Evolutionary conservation across 106 monocot genomes (phyloP), one percentile per base, ranked within the genome.

Genomic region (Agapanthus africanus): DNA sequence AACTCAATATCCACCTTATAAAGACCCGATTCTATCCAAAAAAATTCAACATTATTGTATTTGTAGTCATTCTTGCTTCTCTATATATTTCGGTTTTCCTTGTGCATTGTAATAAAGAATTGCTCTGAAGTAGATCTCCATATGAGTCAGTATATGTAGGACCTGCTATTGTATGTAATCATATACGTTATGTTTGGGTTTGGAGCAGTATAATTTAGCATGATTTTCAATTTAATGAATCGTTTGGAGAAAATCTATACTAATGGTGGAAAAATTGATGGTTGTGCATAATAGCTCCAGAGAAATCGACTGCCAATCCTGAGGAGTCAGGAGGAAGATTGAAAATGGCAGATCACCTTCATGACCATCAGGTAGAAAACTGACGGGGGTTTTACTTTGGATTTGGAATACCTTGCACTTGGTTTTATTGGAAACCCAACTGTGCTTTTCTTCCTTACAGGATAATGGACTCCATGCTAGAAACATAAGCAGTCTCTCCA

Each of bases 401-500:
- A 28, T 16, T 30, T 40, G n/a, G n/a, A n/a, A n/a, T n/a, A n/a
- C n/a, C n/a, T 30, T 40, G 18, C 21, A 36, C 31, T 37, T 42
- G 42, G 41, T 59, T 30, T 59, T 68, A 13, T 47, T 38, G 13
- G 56, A 25, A 42, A 57, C 16, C 33, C 18, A 47, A 33, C 13
- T 49, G 37, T 16, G 40, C 7, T 42, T 26, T 69, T 36, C 66
- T 16, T 73, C 26, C 28, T 70, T 37, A 59, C 82, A 97, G 95
- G 86, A 68, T 27, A 64, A 63, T 41, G 82, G 82, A 72, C 38
- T 37, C 70, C 91, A 97, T 82, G 80, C 79, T 36, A 88, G 88
- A 82, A 97, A 72, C 37, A 30, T 74, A 3, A 91, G 91, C 72
- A 91, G 71, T 61, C 33, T 97, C 57, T 97, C 95, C 39, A 39